Conservation (phyloP, 2,329 filamentous ascomycete species). For the Penicillium sp. region DNA sequence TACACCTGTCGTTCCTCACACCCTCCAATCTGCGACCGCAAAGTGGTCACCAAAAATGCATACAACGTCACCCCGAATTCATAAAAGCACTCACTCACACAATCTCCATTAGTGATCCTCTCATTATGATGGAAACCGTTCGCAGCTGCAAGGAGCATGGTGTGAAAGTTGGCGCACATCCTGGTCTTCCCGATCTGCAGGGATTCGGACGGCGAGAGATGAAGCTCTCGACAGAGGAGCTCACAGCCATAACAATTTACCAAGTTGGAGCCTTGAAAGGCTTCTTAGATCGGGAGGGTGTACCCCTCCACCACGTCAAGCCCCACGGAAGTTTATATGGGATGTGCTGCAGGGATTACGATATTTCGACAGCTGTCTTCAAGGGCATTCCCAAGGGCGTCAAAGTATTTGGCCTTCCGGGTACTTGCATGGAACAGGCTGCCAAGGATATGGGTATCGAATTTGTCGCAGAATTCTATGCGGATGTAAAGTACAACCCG, state of each 20-base stretch:
- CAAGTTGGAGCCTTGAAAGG: slow-evolving; percentile 65
- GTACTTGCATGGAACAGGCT: slow-evolving; percentile 57
- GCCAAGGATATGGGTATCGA: slow-evolving; percentile 55
- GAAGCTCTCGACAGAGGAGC: slow-evolving; percentile 58
- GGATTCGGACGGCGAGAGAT: slow-evolving; percentile 67
- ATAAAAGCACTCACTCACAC: not conserved
- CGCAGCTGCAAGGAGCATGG: slow-evolving; percentile 59
- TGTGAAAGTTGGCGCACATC: slow-evolving; percentile 63
- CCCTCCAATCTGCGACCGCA: not conserved
- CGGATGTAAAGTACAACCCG: slow-evolving; percentile 58
- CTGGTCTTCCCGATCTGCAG: slow-evolving; percentile 65
- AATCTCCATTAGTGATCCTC: slow-evolving; percentile 52
- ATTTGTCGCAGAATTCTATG: slow-evolving; percentile 59
- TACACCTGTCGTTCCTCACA: not conserved
- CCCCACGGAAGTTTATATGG: slow-evolving; percentile 63
- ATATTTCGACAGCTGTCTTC: slow-evolving; percentile 56
- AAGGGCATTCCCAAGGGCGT: slow-evolving; percentile 53
- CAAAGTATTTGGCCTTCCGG: slow-evolving; percentile 57
- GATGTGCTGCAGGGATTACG: slow-evolving; percentile 56
- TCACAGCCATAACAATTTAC: slow-evolving; percentile 61
- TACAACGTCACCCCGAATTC: not conserved
- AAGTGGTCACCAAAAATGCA: not conserved
- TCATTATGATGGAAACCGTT: slow-evolving; percentile 66
- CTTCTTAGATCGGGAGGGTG: slow-evolving; percentile 59
- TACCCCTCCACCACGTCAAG: slow-evolving; percentile 63